Base-by-base conservation (phyloP, 1,139 yeast species). In the Suhomyces atakaporum region DNA sequence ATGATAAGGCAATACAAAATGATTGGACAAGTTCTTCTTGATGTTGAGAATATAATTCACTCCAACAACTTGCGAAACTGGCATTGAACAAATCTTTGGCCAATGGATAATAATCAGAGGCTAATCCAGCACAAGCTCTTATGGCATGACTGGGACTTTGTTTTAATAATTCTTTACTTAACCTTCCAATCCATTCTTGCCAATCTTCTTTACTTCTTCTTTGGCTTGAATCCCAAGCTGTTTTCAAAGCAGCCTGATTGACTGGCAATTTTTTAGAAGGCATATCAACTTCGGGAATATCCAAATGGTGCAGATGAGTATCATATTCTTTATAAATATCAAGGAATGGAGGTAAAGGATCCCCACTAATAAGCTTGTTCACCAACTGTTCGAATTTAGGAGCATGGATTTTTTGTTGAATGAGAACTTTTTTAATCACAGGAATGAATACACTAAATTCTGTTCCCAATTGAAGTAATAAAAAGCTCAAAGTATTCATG, bases 31-130 rank as follows among this genome's bases (percentile, higher is more conserved):
- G 69, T 48, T 90, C 97, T 44, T 89, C 96, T 58, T 89, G 96
- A 51, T 88, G 85, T 45, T 85, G 92, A n/a, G 90, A 85, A 50
- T 87, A 88, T 16, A 94, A 69, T 50, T 90, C 97, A 42, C 84
- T 80, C 98, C 98, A 94, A 48, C 97, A 90, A 54, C 96, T 85
- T 21, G 94, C 90, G 69, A 94, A 94, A 54, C 96, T 86, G 18
- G 96, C 90, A 57, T 94, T 94, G 66, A 94, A 94, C 37, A 94
- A 65, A 45, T 90, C 97, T 47, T 84, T 83, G 0, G 97, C 96
- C 31, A 94, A 63, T 0, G 96, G 96, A 38, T 85, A 81, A 51
- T 90, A 88, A 32, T 87, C 88, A 5, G 88, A 81, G 0, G 97
- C 97, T 38, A 94, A 67, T 7, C 86, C 84, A 2, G 96, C 88